These are phyloP conservation scores for Wallacemonas rigidus DNA, from an alignment of 208 protist genomes.

Conservation along the genomic window DNA sequence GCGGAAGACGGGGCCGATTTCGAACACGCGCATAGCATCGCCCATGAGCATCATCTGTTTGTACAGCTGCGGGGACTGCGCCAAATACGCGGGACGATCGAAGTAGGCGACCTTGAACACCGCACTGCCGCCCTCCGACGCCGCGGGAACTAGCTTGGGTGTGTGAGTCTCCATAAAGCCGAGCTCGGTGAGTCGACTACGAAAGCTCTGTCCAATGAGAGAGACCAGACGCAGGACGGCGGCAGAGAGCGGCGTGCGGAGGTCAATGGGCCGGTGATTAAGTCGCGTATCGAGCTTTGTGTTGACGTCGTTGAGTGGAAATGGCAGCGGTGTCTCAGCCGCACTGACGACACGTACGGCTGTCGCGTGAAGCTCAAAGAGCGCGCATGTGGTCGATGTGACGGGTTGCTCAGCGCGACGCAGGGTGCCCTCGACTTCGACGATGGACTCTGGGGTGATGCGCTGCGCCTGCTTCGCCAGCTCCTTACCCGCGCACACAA, in stretches of 20 bases:
- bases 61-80: constrained; percentile 99
- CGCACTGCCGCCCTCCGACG: constrained; percentile 73
- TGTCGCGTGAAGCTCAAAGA: constrained; percentile 65
- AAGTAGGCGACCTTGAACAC: constrained; percentile 88
- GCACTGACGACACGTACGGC: constrained; percentile 47
- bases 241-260: constrained; percentile 94
- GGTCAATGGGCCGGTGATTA: constrained; percentile 96
- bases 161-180: constrained; percentile 98
- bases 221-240: constrained; percentile 93
- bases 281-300: constrained; percentile 93
- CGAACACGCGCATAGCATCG: constrained; percentile 94
- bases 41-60: constrained; percentile 98
- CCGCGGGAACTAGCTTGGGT: constrained; percentile 97
- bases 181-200: constrained; percentile 73
- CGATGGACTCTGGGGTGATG: constrained; percentile 71
- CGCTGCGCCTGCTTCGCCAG: constrained; percentile 33
- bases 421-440: constrained; percentile 61
- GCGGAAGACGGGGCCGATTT: constrained; percentile 97
- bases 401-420: constrained; percentile 39
- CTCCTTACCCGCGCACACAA: constrained; percentile 48
- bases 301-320: constrained; percentile 83
- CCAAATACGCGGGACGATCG: constrained; percentile 89
- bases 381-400: constrained; percentile 41
- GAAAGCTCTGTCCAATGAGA: constrained; percentile 83
- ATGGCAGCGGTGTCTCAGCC: constrained; percentile 66